Percentiles rank a stretch among this genome's conserved stretches.
Evolutionary conservation across 2,329 filamentous ascomycete genomes (phyloP).

Genomic region (Venturia aucupariae): DNA sequence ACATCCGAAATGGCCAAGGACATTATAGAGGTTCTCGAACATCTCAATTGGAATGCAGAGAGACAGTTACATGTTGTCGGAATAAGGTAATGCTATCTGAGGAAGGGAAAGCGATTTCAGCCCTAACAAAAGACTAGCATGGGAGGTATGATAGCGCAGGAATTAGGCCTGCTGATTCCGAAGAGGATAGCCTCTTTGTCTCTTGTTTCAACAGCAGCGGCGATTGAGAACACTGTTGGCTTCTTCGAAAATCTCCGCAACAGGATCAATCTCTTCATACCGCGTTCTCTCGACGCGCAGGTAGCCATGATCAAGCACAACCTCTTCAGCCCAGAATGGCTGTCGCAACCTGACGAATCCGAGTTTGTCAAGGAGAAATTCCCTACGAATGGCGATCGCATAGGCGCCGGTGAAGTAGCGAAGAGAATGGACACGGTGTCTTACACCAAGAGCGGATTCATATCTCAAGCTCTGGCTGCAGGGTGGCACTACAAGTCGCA

Average conservation of each 20-base stretch:
- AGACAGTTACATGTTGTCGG: conserved; percentile 61
- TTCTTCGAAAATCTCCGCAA: conserved; percentile 56
- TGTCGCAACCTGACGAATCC: conserved; percentile 48
- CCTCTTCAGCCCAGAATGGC: conserved; percentile 58
- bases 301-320: conserved; percentile 55
- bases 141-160: conserved; percentile 89
- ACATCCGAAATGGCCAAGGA: conserved; percentile 81
- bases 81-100: conserved; percentile 41
- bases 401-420: conserved; percentile 66
- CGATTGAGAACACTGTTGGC: conserved; percentile 42
- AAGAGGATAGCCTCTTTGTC: conserved; percentile 40
- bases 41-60: conserved; percentile 57
- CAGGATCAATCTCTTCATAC: conserved; percentile 42
- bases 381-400: conserved; percentile 69
- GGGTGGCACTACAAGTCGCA: conserved; percentile 70
- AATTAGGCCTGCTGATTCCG: conserved; percentile 48
- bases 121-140: conserved; percentile 28
- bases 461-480: conserved; percentile 69
- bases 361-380: conserved; percentile 44
- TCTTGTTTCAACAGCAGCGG: conserved; percentile 40
- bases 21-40: conserved; percentile 57
- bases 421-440: conserved; percentile 55
- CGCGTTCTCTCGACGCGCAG: conserved; percentile 49
- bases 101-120: neutral
- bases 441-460: conserved; percentile 59